phyloP scores from a whole-genome alignment of 31 red algal species.

The Asparagopsis taxiformis region DNA sequence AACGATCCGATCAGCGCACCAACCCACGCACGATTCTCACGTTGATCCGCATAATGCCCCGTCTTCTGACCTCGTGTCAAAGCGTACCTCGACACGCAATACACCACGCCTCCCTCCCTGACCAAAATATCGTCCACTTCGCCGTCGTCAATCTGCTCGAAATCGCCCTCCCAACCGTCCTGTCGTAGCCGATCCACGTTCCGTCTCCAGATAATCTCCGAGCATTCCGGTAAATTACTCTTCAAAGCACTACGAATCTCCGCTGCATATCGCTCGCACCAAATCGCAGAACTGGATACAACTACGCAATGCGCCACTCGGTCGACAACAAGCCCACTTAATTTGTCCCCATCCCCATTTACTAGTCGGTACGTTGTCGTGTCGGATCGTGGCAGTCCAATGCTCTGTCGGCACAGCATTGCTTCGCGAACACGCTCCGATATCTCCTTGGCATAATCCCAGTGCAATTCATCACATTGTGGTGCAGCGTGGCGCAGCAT shows the following conservation, averaged over 20 bases:
- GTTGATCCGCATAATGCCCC: constrained; percentile 75
- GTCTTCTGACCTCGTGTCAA: constrained; percentile 69
- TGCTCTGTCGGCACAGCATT: not conserved
- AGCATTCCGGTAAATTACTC: constrained; percentile 3
- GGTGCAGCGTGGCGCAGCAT: constrained; percentile 33
- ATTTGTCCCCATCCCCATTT: constrained; percentile 64
- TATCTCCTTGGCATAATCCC: constrained; percentile 23
- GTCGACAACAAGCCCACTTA: constrained; percentile 53
- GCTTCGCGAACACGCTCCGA: constrained; percentile 16
- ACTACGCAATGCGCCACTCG: constrained; percentile 12
- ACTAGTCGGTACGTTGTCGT: constrained; percentile 47
- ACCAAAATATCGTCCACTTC: constrained; percentile 14
- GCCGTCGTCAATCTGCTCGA: not conserved
- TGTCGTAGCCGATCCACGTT: constrained; percentile 40
- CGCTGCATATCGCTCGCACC: constrained; percentile 33
- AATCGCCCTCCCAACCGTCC: constrained; percentile 27
- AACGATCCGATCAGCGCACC: constrained; percentile 9
- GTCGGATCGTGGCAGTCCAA: constrained; percentile 19
- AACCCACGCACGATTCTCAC: constrained; percentile 52
- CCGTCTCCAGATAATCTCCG: constrained; percentile 29
- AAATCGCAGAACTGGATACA: constrained; percentile 31
- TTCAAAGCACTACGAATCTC: constrained; percentile 11
- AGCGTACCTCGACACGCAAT: constrained; percentile 10
- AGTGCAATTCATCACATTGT: constrained; percentile 14
- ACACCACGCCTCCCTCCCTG: constrained; percentile 30